phyloP scores from a whole-genome alignment of 2,329 filamentous ascomycete genomes.

The Leptographium lundbergii region DNA sequence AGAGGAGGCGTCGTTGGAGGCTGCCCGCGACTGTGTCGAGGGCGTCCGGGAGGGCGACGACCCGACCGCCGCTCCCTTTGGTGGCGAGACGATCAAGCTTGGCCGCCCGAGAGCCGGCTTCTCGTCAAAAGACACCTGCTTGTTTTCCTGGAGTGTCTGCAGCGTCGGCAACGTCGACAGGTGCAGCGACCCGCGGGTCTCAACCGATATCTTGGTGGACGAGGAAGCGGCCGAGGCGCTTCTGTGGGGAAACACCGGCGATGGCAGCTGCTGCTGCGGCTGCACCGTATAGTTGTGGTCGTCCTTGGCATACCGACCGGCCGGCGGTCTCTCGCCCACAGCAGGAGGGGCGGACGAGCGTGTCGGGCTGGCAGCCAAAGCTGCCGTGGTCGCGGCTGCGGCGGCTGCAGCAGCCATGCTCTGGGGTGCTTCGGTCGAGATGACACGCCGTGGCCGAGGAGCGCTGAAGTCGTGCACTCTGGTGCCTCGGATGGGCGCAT shows the following conservation, averaged over 20 bases:
- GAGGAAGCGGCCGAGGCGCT: background rate
- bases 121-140: slow-evolving; percentile 11
- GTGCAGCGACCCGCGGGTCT: background rate
- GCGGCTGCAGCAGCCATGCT: slow-evolving; percentile 6
- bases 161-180: slow-evolving; percentile 2
- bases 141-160: slow-evolving; percentile 10
- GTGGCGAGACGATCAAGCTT: slow-evolving; percentile 25
- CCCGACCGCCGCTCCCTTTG: slow-evolving; percentile 16
- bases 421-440: slow-evolving; percentile 17
- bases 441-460: slow-evolving; percentile 34
- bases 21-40: slow-evolving; percentile 21
- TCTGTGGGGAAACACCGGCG: background rate
- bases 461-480: slow-evolving; percentile 55
- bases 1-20: slow-evolving; percentile 16
- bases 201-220: background rate
- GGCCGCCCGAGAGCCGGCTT: slow-evolving; percentile 13
- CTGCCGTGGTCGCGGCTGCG: slow-evolving; percentile 5
- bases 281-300: background rate
- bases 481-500: slow-evolving; percentile 54
- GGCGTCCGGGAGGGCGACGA: slow-evolving; percentile 17
- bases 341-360: background rate
- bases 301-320: background rate
- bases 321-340: background rate
- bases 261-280: background rate
- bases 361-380: background rate